A percentile compares a stretch with the other conserved stretches of the same genome.
Evolutionary conservation across 768 basidiomycete genomes (phyloP).

Genomic region (Pisolithus marmoratus): DNA sequence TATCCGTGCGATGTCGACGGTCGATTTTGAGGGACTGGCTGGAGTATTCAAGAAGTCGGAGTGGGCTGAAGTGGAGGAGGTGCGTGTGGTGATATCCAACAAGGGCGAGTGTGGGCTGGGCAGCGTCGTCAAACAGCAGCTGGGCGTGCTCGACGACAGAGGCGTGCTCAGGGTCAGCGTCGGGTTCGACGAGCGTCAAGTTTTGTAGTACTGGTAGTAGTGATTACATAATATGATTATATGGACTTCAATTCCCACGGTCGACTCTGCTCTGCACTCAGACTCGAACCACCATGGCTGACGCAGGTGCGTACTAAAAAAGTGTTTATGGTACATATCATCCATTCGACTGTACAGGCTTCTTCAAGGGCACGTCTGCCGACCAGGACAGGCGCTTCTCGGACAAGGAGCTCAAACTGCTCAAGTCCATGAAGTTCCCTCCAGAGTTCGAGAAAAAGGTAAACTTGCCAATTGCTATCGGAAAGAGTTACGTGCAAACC

Average conservation of each 20-base stretch:
- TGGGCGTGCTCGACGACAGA: slow-evolving; percentile 16
- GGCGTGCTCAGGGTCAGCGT: slow-evolving; percentile 25
- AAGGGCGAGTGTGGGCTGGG: slow-evolving; percentile 24
- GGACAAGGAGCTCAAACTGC: slow-evolving; percentile 88
- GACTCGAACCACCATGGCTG: slow-evolving; percentile 41
- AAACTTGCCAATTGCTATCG: neutral
- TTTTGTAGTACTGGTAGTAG: slow-evolving; percentile 13
- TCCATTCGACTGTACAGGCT: slow-evolving; percentile 40
- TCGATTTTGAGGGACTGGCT: slow-evolving; percentile 26
- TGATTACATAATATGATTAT: no score
- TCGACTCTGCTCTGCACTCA: neutral
- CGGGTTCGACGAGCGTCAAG: slow-evolving; percentile 28
- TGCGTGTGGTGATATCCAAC: slow-evolving; percentile 26
- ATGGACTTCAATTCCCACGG: slow-evolving; percentile 2
- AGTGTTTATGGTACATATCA: no score
- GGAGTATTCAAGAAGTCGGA: slow-evolving; percentile 15
- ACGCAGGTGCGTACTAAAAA: slow-evolving; percentile 53
- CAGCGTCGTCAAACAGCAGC: slow-evolving; percentile 17
- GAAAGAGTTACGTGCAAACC: neutral
- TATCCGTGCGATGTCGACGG: slow-evolving; percentile 19
- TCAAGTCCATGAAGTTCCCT: slow-evolving; percentile 89
- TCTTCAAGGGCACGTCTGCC: slow-evolving; percentile 87
- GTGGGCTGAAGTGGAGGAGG: slow-evolving; percentile 21
- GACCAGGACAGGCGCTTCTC: slow-evolving; percentile 92
- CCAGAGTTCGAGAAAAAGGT: slow-evolving; percentile 86